Evolutionary conservation across 2,329 filamentous ascomycete genomes (phyloP), one percentile per base, ranked within the genome.

Genomic region (Fusarium newnesense): DNA sequence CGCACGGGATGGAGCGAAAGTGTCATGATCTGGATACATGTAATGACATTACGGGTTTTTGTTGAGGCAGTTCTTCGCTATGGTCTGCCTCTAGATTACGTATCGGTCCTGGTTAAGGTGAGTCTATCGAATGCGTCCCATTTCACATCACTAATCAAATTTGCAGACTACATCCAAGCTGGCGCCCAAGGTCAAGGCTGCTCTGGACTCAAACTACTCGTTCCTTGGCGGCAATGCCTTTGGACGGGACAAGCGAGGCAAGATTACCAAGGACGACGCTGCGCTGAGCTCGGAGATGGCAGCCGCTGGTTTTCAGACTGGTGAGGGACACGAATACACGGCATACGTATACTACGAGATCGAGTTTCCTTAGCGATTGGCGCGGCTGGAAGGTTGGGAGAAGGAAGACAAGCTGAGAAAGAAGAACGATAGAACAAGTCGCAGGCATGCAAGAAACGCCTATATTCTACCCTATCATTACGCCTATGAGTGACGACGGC

Each of bases 31-130:
- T 97, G 95, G 94, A 89, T 97, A 56, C 96, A 99, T 80, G 93
- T 97, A 34, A 87, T 98, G 79, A 93, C 95, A 11, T 84, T 99
- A 78, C 88, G 96, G 60, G 95, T 98, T 26, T 99, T 98, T 83
- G 96, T 99, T 26, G 96, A 99, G 87, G 97, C 95, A 9, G 96
- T 99, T n/a, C 86, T 99, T 79, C 91, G 96, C 74, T 99, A 99
- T 80, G 96, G 96, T 34, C 83, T 99, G 77, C 96, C 96, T 53
- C 84, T 98, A 73, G 93, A 97, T 76, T 99, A 96, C 82, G 92
- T 97, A 54, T 93, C 92, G 76, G 94, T 92, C 21, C 84, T 98
- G 75, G 86, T 98, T 70, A 92, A 94, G 91, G 95, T 97, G 88
- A 76, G 90, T 80, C 39, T 36, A 28, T n/a, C n/a, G 32, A 28